Percentiles rank a stretch among this genome's conserved stretches.
phyloP scores from a whole-genome alignment of 2,329 filamentous ascomycete genomes.

The Clarireedia monteithiana region DNA sequence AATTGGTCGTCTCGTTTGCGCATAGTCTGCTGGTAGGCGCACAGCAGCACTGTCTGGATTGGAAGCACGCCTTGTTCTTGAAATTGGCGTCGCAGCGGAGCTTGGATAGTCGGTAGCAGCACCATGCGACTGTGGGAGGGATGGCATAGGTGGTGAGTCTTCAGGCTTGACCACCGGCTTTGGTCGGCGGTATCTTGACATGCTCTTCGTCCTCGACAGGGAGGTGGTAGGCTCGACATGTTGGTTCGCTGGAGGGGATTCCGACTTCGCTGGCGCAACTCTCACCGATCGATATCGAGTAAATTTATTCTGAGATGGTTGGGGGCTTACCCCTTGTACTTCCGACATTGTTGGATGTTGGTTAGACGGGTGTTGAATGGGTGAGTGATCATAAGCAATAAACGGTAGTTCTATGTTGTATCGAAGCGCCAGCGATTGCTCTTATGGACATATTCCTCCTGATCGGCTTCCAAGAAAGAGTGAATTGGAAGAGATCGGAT shows the following conservation, averaged over 20 bases:
- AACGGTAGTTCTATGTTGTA: conserved; percentile 1
- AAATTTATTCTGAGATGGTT: conserved; percentile 35
- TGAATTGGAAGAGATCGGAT: neutral
- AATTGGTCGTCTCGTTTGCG: conserved; percentile 7
- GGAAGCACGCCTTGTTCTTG: neutral
- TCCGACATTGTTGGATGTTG: conserved; percentile 17
- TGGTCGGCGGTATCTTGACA: conserved; percentile 32
- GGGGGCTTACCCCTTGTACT: conserved; percentile 12
- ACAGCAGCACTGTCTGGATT: neutral
- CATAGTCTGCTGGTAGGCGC: conserved; percentile 1
- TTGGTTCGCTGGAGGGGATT: conserved; percentile 3
- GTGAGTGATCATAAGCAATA: conserved; percentile 5
- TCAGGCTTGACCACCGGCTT: conserved; percentile 11
- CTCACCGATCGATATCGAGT: conserved; percentile 52
- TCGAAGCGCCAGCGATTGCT: neutral
- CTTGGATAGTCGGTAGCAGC: neutral
- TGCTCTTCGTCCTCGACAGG: conserved; percentile 26
- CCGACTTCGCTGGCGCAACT: conserved; percentile 28
- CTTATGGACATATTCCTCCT: conserved; percentile 2
- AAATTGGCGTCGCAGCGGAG: neutral
- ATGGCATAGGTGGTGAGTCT: conserved; percentile 8
- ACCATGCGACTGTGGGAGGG: conserved; percentile 10
- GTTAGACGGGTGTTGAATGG: neutral
- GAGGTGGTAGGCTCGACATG: conserved; percentile 11
- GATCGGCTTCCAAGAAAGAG: neutral